These are phyloP conservation scores for Dioscorea alata DNA, from an alignment of 106 monocot species.

Conservation along the genomic window DNA sequence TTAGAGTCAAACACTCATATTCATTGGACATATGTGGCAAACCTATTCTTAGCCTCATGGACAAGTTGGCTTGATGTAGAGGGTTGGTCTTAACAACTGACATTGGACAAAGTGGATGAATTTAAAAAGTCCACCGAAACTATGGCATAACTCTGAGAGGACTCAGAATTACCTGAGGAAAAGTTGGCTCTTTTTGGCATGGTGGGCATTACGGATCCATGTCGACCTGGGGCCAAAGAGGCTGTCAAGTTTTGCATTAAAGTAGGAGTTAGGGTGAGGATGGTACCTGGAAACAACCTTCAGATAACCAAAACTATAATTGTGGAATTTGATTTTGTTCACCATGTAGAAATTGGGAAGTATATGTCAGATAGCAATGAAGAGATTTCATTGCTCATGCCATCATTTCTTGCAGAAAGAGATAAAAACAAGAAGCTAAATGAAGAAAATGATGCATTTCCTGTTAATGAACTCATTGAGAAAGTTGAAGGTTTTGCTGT, in stretches of 20 bases:
- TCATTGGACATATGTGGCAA: conserved; percentile 98
- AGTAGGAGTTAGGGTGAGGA: conserved; percentile 94
- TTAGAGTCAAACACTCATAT: conserved; percentile 44
- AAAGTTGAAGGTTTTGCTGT: too few species aligned
- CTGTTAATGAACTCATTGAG: too few species aligned
- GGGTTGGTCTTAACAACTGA: conserved; percentile 49
- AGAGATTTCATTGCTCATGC: too few species aligned
- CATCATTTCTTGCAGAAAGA: too few species aligned
- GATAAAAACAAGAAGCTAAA: too few species aligned
- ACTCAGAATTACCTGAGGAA: conserved; percentile 72
- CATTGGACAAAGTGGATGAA: conserved; percentile 41
- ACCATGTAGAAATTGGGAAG: too few species aligned
- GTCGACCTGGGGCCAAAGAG: conserved; percentile 79
- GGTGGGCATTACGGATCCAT: conserved; percentile 87
- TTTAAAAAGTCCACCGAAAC: conserved; percentile 65
- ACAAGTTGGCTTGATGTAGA: conserved; percentile 59
- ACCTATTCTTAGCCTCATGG: conserved; percentile 72
- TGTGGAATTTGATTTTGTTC: conserved; percentile 78
- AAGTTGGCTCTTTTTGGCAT: conserved; percentile 69
- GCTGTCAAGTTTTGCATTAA: conserved; percentile 62
- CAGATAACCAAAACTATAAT: conserved; percentile 81
- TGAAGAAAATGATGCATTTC: too few species aligned
- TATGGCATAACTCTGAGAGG: conserved; percentile 71
- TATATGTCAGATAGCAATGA: too few species aligned
- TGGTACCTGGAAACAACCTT: conserved; percentile 77